Evolutionary conservation across 208 protist species (phyloP).

Genomic region (Trypanosoma vivax): DNA sequence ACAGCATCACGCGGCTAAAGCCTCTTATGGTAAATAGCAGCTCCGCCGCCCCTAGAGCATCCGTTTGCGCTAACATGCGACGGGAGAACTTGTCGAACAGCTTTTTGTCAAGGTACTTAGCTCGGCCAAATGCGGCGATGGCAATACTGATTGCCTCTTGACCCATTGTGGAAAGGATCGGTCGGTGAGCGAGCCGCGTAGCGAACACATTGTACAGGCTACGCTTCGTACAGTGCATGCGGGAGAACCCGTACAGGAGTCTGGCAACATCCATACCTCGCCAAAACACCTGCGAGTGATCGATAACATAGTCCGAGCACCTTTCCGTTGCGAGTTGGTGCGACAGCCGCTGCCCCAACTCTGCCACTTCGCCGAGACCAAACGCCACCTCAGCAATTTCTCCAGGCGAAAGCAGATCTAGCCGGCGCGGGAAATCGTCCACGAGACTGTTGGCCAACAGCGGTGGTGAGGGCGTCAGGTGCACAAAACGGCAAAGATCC

Average conservation of each 20-base stretch:
- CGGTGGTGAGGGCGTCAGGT: not conserved
- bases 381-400: conserved; percentile 51
- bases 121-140: conserved; percentile 62
- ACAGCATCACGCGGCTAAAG: conserved; percentile 59
- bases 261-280: conserved; percentile 44
- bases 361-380: conserved; percentile 44
- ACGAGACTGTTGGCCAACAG: conserved; percentile 13
- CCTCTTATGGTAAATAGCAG: conserved; percentile 51
- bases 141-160: conserved; percentile 34
- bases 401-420: conserved; percentile 32
- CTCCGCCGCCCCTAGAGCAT: conserved; percentile 43
- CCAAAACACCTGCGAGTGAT: conserved; percentile 62
- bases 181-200: conserved; percentile 31
- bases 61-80: conserved; percentile 24
- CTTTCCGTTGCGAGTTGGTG: conserved; percentile 67
- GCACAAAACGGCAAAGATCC: conserved; percentile 1
- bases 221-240: conserved; percentile 69
- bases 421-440: conserved; percentile 28
- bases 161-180: conserved; percentile 41
- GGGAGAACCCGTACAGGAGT: conserved; percentile 73
- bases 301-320: conserved; percentile 64
- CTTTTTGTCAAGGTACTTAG: conserved; percentile 63
- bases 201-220: conserved; percentile 68
- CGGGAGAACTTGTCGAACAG: conserved; percentile 50
- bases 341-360: conserved; percentile 52